Base-by-base conservation (phyloP, 805 yeast genomes). In the Vanderwaltozyma tropicalis region DNA sequence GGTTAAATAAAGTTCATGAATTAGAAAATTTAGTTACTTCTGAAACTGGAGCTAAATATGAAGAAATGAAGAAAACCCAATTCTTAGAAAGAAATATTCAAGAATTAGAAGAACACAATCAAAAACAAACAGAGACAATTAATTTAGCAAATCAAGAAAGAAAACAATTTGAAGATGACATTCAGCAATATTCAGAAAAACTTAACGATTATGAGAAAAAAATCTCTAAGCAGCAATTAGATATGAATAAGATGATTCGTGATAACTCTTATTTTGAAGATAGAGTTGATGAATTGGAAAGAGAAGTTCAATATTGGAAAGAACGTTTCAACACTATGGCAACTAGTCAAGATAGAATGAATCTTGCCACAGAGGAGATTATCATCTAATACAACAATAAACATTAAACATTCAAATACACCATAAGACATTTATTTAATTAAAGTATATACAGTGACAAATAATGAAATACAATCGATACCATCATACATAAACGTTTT, bases 111-210 rank as follows among this genome's bases (percentile, higher is more conserved):
- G 64, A 66, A 27, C 67, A 73, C 32, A 66, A 68, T 37, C 74
- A 68, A 21, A 72, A 66, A 43, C 80, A 79, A 45, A 50, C 64
- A 3, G 64, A 63, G 32, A 68, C 74, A 18, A 64, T 74, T 27
- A 66, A 68, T 36, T 61, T 68, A 37, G 76, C 76, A 41, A 72
- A 72, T 42, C 77, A 71, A 35, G 87, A 80, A 45, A 76, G 74
- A 49, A 63, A 69, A 42, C 68, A 69, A 37, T 68, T 71, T 42
- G 79, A 75, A 43, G 64, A 67, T 32, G 72, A 72, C 40, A 65
- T 78, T 24, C 43, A 55, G 12, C 70, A 61, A 53, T 63, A 67
- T 61, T 70, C 59, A 47, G 66, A 56, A 32, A 67, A 61, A n/a
- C 50, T 72, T n/a, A 60, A 52, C 16, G 51, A 57, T 19, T 51